Base-by-base conservation (phyloP, 176 grass and related monocot genomes). In the Bonia amplexicaulis region DNA sequence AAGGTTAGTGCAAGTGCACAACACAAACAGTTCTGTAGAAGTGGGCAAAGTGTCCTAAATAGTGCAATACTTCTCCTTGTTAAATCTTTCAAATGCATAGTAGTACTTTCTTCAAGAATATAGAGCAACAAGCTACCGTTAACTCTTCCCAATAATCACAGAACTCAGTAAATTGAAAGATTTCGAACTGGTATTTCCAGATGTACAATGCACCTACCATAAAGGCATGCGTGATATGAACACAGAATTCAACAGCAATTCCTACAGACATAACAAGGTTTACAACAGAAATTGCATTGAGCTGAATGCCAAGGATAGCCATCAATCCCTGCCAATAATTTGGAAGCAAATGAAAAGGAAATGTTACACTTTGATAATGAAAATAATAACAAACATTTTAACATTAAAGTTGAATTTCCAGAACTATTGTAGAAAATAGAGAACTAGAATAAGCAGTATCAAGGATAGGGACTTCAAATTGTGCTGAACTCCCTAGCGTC, bases 191-290 rank as follows among this genome's bases (percentile, higher is more conserved):
- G 37, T 45, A 92, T 45, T 83, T 87, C 73, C 44, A 55, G 76
- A 74, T 74, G 35, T 84, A 86, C 41, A 81, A 59, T 77, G 79
- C 72, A 99, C 96, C 68, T 78, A 99, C 96, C 91, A 91, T 87
- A 79, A 94, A 99, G 63, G 93, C 89, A 86, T 99, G 96, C 19
- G 93, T 96, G 62, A 99, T 99, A 87, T 99, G 96, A 88, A 99
- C 96, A 78, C 96, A 99, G 82, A 99, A 99, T 76, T 99, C 96
- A 61, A 99, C 91, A 83, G 96, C 93, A 82, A 99, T 99, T 91
- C 96, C 96, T 84, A 96, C 94, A 57, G 96, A 99, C 93, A 99
- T 99, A 80, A 99, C 96, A 84, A 99, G 91, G 81, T 99, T 99
- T 78, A 99, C 96, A 85, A 99, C 71, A 78, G 96, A 92, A 89